These are phyloP conservation scores for Phytophthora meadii DNA, from an alignment of 352 stramenopile genomes.

Conservation along the genomic window DNA sequence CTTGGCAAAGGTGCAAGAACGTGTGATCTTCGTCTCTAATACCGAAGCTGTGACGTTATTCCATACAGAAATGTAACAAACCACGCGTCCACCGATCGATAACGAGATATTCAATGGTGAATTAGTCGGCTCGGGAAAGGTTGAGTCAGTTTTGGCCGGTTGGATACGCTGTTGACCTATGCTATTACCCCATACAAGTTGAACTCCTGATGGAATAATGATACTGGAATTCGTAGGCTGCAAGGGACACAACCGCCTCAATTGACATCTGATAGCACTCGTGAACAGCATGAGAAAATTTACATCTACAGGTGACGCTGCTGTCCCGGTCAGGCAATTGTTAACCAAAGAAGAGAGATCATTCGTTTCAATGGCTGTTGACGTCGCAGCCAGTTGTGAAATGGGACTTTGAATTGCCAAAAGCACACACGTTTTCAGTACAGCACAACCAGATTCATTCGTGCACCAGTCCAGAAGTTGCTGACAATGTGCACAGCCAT, in stretches of 20 bases:
- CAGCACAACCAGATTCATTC: constrained; percentile 44
- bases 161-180: constrained; percentile 31
- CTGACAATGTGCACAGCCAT: constrained; percentile 61
- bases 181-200: constrained; percentile 58
- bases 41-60: constrained; percentile 26
- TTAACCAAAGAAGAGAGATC: constrained; percentile 50
- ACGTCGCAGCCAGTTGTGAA: constrained; percentile 22
- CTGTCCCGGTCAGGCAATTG: constrained; percentile 34
- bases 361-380: constrained; percentile 27
- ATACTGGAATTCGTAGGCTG: constrained; percentile 32
- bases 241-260: constrained; percentile 53
- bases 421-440: constrained; percentile 49
- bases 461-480: constrained; percentile 59
- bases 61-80: constrained; percentile 53
- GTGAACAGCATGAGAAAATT: constrained; percentile 54
- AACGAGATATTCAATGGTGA: constrained; percentile 46
- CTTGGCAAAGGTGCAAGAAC: constrained; percentile 49
- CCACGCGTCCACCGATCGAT: constrained; percentile 30
- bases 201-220: constrained; percentile 31
- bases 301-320: constrained; percentile 17
- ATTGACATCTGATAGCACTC: constrained; percentile 59
- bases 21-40: constrained; percentile 45
- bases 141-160: not conserved
- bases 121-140: constrained; percentile 12
- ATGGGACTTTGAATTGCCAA: constrained; percentile 13